phyloP scores from a whole-genome alignment of 108 stramenopile genomes.

The Conticribra weissflogii region DNA sequence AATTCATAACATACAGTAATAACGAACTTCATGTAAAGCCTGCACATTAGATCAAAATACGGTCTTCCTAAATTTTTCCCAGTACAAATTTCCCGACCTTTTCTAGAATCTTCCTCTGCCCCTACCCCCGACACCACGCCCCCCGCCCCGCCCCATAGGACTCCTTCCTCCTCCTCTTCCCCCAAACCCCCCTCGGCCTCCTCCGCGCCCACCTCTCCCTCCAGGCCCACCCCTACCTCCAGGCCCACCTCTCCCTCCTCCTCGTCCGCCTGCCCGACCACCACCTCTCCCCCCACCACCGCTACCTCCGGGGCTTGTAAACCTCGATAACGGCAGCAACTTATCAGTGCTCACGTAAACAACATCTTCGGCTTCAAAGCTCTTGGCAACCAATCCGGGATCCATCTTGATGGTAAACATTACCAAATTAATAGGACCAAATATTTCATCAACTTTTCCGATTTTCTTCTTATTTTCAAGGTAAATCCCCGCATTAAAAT shows the following conservation, averaged over 20 bases:
- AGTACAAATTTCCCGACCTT: not conserved
- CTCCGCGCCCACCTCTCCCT: slow-evolving; percentile 27
- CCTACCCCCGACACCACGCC: slow-evolving; percentile 40
- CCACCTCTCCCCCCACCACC: slow-evolving; percentile 77
- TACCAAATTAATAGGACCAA: slow-evolving; percentile 92
- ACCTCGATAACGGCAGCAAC: slow-evolving; percentile 88
- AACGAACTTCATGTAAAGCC: not conserved
- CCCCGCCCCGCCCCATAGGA: slow-evolving; percentile 44
- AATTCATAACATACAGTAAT: not conserved
- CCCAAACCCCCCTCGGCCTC: slow-evolving; percentile 42
- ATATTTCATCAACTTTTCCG: slow-evolving; percentile 98
- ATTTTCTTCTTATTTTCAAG: slow-evolving; percentile 98
- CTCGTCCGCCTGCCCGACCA: slow-evolving; percentile 58
- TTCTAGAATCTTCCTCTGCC: slow-evolving; percentile 39
- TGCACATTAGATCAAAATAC: not conserved
- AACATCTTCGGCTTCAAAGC: slow-evolving; percentile 89
- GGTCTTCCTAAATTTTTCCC: not conserved
- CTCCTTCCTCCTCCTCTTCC: slow-evolving; percentile 39
- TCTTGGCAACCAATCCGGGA: slow-evolving; percentile 88
- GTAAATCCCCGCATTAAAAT: slow-evolving; percentile 98
- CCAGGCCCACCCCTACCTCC: slow-evolving; percentile 50
- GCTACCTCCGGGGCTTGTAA: slow-evolving; percentile 81
- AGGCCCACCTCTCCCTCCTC: slow-evolving; percentile 45
- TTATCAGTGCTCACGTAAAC: slow-evolving; percentile 95
- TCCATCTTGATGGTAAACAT: slow-evolving; percentile 98